Percentiles rank a stretch among this genome's conserved stretches.
phyloP scores from a whole-genome alignment of 1,284 basidiomycete genomes.

The Quambalaria eucalypti region DNA sequence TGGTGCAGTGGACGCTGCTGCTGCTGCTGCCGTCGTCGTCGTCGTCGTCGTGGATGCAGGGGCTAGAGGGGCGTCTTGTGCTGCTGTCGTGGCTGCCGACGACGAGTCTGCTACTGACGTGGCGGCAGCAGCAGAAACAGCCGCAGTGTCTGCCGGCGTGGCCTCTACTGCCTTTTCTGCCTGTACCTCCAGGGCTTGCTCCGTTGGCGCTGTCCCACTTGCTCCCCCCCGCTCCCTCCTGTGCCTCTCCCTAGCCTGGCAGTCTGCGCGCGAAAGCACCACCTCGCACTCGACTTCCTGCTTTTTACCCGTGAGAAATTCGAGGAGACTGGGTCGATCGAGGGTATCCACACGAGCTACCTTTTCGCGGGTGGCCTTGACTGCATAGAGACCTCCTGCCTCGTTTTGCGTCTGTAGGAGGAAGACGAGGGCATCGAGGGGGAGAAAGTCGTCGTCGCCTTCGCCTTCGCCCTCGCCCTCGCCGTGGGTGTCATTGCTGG shows the following conservation, averaged over 20 bases:
- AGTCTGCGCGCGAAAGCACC: constrained; percentile 11
- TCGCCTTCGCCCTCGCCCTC: background rate
- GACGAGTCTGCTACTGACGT: constrained; percentile 5
- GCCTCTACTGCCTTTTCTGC: too few relatives aligned
- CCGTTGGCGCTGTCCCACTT: background rate
- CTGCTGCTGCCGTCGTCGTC: constrained; percentile 2
- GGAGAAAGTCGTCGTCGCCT: constrained; percentile 18
- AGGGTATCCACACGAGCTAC: constrained; percentile 31
- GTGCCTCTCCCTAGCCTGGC: background rate
- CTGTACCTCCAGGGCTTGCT: constrained; percentile 2
- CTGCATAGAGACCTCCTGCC: constrained; percentile 34
- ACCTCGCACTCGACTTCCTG: constrained; percentile 23
- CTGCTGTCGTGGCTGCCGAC: background rate
- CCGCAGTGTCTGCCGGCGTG: too few relatives aligned
- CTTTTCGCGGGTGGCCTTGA: constrained; percentile 28
- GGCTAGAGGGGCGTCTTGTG: background rate
- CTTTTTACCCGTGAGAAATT: constrained; percentile 33
- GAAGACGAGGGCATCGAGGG: constrained; percentile 35
- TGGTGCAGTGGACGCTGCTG: background rate
- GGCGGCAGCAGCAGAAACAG: constrained; percentile 3
- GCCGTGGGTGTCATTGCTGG: constrained; percentile 1
- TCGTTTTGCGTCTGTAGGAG: constrained; percentile 32
- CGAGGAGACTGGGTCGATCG: constrained; percentile 33
- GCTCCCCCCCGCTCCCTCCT: background rate
- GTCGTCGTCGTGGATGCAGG: constrained; percentile 2